Conservation (phyloP, 2,329 filamentous ascomycete genomes). For the Beauveria rudraprayagi region DNA sequence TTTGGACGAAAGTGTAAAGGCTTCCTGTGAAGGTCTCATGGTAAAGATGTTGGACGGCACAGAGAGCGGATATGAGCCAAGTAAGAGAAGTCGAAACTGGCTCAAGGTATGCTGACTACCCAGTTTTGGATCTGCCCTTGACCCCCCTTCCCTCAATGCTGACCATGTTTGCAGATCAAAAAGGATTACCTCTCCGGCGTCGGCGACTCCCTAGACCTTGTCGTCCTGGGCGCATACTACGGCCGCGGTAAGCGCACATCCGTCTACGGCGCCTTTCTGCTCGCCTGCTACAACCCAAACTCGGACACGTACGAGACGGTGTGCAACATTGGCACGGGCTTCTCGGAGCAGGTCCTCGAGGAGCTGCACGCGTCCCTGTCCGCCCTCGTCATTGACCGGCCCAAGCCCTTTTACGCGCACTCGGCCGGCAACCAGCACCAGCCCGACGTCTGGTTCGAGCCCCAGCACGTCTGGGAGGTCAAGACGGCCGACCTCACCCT, state of each 20-base stretch:
- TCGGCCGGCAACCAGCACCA: constrained; percentile 80
- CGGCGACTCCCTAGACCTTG: constrained; percentile 91
- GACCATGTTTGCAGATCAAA: constrained; percentile 58
- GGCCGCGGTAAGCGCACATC: constrained; percentile 93
- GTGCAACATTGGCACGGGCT: constrained; percentile 97
- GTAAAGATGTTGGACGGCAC: constrained; percentile 96
- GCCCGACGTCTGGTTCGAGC: constrained; percentile 97
- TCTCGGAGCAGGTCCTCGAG: constrained; percentile 89
- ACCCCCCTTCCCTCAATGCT: constrained; percentile 14
- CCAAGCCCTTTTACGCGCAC: constrained; percentile 93
- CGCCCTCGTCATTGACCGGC: constrained; percentile 71
- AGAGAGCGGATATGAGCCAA: constrained; percentile 92
- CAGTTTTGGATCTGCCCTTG: background rate
- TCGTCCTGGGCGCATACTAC: constrained; percentile 89
- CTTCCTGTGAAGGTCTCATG: constrained; percentile 95
- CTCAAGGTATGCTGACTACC: constrained; percentile 60
- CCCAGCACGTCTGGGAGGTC: constrained; percentile 91
- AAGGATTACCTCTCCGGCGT: constrained; percentile 95
- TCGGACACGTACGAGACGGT: constrained; percentile 86
- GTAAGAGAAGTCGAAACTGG: constrained; percentile 95
- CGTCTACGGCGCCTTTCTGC: constrained; percentile 89
- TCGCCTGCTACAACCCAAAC: constrained; percentile 82
- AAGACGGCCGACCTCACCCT: constrained; percentile 93
- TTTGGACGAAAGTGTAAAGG: constrained; percentile 89
- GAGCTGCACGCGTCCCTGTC: constrained; percentile 71